Conservation (phyloP, 2,329 filamentous ascomycete species). For the Scedosporium boydii region DNA sequence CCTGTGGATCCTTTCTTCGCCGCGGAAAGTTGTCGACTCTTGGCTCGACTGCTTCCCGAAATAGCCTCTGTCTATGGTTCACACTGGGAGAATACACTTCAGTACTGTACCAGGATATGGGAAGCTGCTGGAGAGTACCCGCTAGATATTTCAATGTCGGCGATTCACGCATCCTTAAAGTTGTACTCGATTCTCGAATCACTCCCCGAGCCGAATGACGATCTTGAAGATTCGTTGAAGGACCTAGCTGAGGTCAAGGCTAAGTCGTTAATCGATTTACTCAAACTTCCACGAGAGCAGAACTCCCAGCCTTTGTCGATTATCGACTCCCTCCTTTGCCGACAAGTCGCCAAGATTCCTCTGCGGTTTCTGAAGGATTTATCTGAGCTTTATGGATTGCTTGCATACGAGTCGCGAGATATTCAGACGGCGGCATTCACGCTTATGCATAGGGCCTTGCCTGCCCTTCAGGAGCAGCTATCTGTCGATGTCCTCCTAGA, state of each 20-base stretch:
- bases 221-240: constrained; percentile 66
- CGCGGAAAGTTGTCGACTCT: constrained; percentile 43
- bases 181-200: constrained; percentile 55
- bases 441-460: constrained; percentile 72
- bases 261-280: constrained; percentile 49
- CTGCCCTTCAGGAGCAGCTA: constrained; percentile 66
- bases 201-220: constrained; percentile 71
- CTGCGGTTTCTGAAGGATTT: constrained; percentile 52
- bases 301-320: constrained; percentile 60
- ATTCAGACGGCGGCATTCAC: constrained; percentile 76
- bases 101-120: constrained; percentile 51
- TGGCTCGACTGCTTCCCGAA: constrained; percentile 57
- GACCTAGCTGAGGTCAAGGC: constrained; percentile 48
- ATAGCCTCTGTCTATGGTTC: constrained; percentile 79
- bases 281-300: constrained; percentile 40
- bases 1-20: constrained; percentile 33
- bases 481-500: constrained; percentile 70
- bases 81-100: constrained; percentile 65
- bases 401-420: constrained; percentile 64
- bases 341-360: constrained; percentile 57
- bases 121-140: constrained; percentile 30
- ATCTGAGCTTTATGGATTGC: constrained; percentile 61
- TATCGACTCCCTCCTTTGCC: constrained; percentile 64
- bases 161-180: constrained; percentile 63
- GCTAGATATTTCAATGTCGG: constrained; percentile 43